Base-by-base conservation (phyloP, 768 basidiomycete species). In the Serpula lacrymans region DNA sequence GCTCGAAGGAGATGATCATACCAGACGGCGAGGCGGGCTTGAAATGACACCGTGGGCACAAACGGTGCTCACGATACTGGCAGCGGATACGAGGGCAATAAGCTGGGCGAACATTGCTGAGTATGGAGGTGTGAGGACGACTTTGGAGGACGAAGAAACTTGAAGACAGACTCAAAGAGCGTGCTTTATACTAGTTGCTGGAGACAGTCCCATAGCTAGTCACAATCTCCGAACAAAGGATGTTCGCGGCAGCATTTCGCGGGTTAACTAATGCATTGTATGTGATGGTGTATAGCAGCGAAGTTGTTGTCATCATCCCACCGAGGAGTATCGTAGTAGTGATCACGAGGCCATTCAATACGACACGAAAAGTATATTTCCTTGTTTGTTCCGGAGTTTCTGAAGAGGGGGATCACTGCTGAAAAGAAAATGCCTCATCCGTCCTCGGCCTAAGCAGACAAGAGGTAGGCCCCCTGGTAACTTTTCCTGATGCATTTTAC, bases 31-130 rank as follows among this genome's bases (percentile, higher is more conserved):
- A 26, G 49, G 43, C 10, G 63, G 63, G 11, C 49, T 53, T 17
- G 62, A 58, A 6, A 65, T 52, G 11, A 55, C 42, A 16, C 54
- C 63, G 46, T 64, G 63, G 3, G 48, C 59, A 8, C 48, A 30
- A 17, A 41, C 57, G 27, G 42, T 16, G 20, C 31, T 33, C 6
- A 18, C 31, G 8, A 33, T 6, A 18, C 7, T 33, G 6, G 31
- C 31, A 14, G 31, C 31, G 2, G 48, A 25, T 9, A 49, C 36
- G 29, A 27, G 20, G 10, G 49, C 41, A 23, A 37, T 11, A 11
- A 58, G 31, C 47, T 70, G 71, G 47, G 71, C 69, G 22, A 56
- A 73, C 6, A 68, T 64, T 9, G 20, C 35, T 33, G n/a, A 18
- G 31, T 33, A 18, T n/a, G n/a, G n/a, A n/a, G n/a, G n/a, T n/a